A percentile compares a stretch with the other conserved stretches of the same genome.
phyloP scores from a whole-genome alignment of 2,329 filamentous ascomycete species.

The Cercospora brassicicola region DNA sequence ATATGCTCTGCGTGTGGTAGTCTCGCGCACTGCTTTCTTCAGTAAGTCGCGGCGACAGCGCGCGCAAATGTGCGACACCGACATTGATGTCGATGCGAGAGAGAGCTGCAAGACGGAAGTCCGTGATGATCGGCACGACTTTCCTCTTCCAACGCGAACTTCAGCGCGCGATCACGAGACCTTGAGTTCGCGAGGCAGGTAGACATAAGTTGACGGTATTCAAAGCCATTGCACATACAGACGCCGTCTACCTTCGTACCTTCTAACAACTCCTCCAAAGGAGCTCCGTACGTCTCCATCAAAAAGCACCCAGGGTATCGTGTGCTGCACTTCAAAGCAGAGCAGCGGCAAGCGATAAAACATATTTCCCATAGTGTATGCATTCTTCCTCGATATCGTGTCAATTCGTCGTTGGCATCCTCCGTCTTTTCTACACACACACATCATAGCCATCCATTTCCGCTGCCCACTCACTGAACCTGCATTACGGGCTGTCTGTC shows the following conservation, averaged over 20 bases:
- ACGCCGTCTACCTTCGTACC: neutral
- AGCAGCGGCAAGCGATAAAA: constrained; percentile 15
- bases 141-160: neutral
- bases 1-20: constrained; percentile 30
- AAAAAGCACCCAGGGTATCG: constrained; percentile 17
- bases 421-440: neutral
- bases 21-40: neutral
- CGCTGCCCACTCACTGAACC: neutral
- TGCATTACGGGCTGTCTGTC: neutral
- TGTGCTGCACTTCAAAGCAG: constrained; percentile 10
- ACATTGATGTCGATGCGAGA: constrained; percentile 14
- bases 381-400: constrained; percentile 12
- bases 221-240: neutral
- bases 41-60: constrained; percentile 17
- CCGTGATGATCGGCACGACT: constrained; percentile 7
- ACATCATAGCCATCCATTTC: constrained; percentile 1
- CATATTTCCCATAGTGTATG: constrained; percentile 9
- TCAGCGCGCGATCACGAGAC: constrained; percentile 3
- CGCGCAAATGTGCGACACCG: constrained; percentile 19
- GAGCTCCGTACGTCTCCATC: neutral
- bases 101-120: constrained; percentile 5
- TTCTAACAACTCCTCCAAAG: neutral
- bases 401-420: constrained; percentile 3
- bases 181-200: neutral
- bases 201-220: neutral